A percentile compares a stretch with the other conserved stretches of the same genome.
Conservation (phyloP, 805 yeast species). For the Cyberlindnera amylophila region DNA sequence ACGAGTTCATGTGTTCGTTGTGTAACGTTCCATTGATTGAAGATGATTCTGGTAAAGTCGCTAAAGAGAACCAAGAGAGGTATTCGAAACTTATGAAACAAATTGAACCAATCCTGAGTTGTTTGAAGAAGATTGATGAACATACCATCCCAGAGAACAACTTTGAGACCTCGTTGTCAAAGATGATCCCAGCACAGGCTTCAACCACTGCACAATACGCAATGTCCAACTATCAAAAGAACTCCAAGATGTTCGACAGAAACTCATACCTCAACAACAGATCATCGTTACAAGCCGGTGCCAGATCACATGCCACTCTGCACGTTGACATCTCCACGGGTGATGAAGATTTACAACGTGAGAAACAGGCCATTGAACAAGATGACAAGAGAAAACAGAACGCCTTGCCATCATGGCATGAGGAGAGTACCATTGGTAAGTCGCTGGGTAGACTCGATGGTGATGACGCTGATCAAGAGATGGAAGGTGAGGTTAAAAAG, state of each 20-base stretch:
- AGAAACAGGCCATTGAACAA: constrained; percentile 59
- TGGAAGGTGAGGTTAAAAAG: constrained; percentile 20
- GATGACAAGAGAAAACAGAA: constrained; percentile 80
- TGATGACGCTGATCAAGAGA: constrained; percentile 46
- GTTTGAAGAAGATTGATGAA: constrained; percentile 79
- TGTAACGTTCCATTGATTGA: constrained; percentile 78
- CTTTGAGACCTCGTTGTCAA: constrained; percentile 78
- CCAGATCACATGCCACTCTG: constrained; percentile 76
- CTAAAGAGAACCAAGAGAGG: constrained; percentile 73
- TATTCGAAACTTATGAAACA: constrained; percentile 84
- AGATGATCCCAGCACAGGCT: constrained; percentile 81
- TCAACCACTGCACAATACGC: constrained; percentile 66
- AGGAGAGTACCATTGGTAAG: constrained; percentile 84
- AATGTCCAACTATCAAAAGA: constrained; percentile 44
- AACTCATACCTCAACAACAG: constrained; percentile 35
- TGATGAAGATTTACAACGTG: constrained; percentile 71
- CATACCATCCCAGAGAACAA: constrained; percentile 80
- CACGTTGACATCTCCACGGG: constrained; percentile 85
- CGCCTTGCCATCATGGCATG: constrained; percentile 96
- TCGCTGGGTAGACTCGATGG: constrained; percentile 51
- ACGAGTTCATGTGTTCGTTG: constrained; percentile 78
- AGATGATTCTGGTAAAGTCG: constrained; percentile 84
- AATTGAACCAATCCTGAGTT: constrained; percentile 81
- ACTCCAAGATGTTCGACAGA: constrained; percentile 40
- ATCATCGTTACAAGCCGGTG: constrained; percentile 47